These are phyloP conservation scores for Tricholoma saponaceum DNA, from an alignment of 768 basidiomycete genomes.

Conservation along the genomic window DNA sequence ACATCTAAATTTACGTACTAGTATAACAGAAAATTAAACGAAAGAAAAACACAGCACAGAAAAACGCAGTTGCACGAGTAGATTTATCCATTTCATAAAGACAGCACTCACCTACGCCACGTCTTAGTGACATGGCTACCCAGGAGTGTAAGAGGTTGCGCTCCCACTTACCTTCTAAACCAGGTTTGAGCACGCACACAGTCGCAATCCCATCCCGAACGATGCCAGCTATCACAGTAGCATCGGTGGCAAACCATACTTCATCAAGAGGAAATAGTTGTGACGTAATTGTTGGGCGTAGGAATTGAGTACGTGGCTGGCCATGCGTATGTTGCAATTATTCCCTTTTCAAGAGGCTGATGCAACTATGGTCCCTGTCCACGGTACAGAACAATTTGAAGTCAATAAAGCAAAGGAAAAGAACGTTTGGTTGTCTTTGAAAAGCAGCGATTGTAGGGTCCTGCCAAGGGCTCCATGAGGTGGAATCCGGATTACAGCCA, in stretches of 20 bases:
- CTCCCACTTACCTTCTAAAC: neutral
- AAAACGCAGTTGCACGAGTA: neutral
- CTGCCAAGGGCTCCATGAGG: neutral
- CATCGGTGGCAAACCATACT: too few relatives aligned
- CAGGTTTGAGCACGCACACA: neutral
- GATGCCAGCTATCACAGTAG: neutral
- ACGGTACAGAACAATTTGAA: neutral
- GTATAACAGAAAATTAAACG: too few relatives aligned
- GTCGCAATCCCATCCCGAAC: neutral
- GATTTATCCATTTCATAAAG: neutral
- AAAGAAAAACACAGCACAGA: too few relatives aligned
- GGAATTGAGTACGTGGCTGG: neutral
- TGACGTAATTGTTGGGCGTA: constrained; percentile 1
- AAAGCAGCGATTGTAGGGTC: too few relatives aligned
- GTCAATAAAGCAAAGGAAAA: too few relatives aligned
- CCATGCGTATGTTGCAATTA: neutral
- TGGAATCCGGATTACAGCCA: neutral
- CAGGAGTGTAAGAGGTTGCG: neutral
- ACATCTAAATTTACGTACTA: too few relatives aligned
- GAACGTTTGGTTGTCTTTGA: too few relatives aligned
- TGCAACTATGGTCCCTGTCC: neutral
- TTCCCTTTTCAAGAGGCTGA: neutral
- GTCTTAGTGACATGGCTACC: neutral
- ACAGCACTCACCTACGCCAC: neutral
- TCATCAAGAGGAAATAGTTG: neutral